These are phyloP conservation scores for Centaurea solstitialis DNA, from an alignment of 129 eudicot species.

Conservation along the genomic window DNA sequence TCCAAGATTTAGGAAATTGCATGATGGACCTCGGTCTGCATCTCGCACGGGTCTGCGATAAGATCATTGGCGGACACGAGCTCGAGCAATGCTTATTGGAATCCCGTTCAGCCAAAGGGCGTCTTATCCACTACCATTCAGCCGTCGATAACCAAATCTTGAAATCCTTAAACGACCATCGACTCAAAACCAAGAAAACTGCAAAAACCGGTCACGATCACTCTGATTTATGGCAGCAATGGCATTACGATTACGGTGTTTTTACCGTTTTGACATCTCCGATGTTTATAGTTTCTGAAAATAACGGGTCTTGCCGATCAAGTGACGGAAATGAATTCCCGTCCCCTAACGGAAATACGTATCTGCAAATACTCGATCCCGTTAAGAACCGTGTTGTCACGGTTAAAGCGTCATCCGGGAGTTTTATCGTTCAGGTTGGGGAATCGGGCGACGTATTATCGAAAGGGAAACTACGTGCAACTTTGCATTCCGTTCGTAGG, in stretches of 20 bases:
- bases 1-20: slow-evolving; percentile 70
- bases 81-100: slow-evolving; percentile 73
- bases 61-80: slow-evolving; percentile 73
- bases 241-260: slow-evolving; percentile 99
- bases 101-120: slow-evolving; percentile 82
- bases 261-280: slow-evolving; percentile 84
- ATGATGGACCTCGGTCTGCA: slow-evolving; percentile 86
- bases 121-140: slow-evolving; percentile 94
- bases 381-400: slow-evolving; percentile 40
- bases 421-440: slow-evolving; percentile 90
- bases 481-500: slow-evolving; percentile 82
- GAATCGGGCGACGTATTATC: slow-evolving; percentile 87
- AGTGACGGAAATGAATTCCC: slow-evolving; percentile 43
- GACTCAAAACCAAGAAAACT: neutral
- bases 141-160: slow-evolving; percentile 49
- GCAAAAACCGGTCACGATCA: slow-evolving; percentile 7
- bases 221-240: slow-evolving; percentile 80
- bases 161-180: slow-evolving; percentile 29
- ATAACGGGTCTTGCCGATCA: slow-evolving; percentile 12
- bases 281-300: slow-evolving; percentile 53
- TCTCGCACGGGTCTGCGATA: slow-evolving; percentile 77
- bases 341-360: slow-evolving; percentile 67
- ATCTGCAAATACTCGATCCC: slow-evolving; percentile 68
- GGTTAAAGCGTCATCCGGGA: slow-evolving; percentile 61
- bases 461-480: slow-evolving; percentile 76